A percentile compares a stretch with the other conserved stretches of the same genome.
These are phyloP conservation scores for Dendrostoma leiphaemia DNA, from an alignment of 2,329 filamentous ascomycete genomes.

Conservation along the genomic window DNA sequence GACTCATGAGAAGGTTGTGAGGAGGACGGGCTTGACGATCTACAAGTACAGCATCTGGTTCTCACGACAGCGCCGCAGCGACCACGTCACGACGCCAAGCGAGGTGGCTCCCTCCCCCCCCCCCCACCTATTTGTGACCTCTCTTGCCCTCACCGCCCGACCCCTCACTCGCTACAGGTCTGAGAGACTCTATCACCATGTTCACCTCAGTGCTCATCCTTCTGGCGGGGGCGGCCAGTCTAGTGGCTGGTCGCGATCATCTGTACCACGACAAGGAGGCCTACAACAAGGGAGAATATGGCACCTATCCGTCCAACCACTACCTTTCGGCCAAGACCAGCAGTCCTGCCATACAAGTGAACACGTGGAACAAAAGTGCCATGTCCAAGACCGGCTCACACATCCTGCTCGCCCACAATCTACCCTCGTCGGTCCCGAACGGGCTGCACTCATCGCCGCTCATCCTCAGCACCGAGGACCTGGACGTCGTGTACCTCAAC, in stretches of 20 bases:
- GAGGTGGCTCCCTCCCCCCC: not conserved
- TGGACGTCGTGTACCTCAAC: conserved; percentile 37
- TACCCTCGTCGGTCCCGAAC: not conserved
- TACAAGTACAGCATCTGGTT: too few relatives aligned
- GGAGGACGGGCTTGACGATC: too few relatives aligned
- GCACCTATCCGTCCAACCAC: conserved; percentile 29
- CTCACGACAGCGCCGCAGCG: too few relatives aligned
- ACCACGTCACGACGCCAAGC: too few relatives aligned
- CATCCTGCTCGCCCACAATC: conserved; percentile 31
- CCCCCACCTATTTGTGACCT: not conserved
- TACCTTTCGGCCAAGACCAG: conserved; percentile 32
- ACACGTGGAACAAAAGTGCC: conserved; percentile 25
- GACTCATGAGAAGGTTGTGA: too few relatives aligned
- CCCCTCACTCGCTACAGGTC: not conserved
- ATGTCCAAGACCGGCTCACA: conserved; percentile 28
- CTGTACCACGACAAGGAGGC: conserved; percentile 23
- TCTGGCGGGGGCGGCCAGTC: not conserved
- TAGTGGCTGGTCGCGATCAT: not conserved
- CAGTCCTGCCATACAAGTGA: conserved; percentile 34
- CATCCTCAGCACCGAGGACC: conserved; percentile 33
- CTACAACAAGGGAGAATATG: conserved; percentile 27
- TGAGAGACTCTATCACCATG: not conserved
- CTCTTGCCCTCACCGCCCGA: not conserved
- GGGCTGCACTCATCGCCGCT: conserved; percentile 28
- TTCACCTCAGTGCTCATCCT: not conserved